Conservation (phyloP, 805 yeast species). For the Pichia scutulata region DNA sequence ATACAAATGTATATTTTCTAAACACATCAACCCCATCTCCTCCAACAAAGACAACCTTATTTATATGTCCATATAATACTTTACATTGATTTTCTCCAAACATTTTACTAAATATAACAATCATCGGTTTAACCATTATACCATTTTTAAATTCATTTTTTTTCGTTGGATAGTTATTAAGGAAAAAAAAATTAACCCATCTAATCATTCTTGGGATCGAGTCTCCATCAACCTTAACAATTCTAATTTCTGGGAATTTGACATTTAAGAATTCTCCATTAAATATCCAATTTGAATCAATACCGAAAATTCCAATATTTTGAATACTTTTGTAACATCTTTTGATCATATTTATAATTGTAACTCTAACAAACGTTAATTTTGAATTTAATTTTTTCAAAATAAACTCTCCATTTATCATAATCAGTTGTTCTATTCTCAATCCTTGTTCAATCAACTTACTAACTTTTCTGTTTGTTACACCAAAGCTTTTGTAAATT, state of each 20-base stretch:
- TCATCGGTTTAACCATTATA: background rate
- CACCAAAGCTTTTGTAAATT: background rate
- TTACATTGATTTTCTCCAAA: background rate
- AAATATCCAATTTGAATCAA: conserved; percentile 5
- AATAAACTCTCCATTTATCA: background rate
- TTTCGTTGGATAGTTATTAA: background rate
- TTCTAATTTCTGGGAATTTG: background rate
- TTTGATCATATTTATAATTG: background rate
- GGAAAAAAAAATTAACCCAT: background rate
- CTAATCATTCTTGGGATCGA: background rate
- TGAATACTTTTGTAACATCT: background rate
- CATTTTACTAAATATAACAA: conserved; percentile 5
- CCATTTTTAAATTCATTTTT: background rate
- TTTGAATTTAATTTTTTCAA: background rate
- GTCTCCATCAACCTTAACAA: conserved; percentile 2
- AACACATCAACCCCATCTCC: conserved; percentile 3
- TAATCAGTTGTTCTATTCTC: background rate
- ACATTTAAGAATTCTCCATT: background rate
- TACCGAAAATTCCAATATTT: conserved; percentile 7
- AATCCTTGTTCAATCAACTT: background rate
- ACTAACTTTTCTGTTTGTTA: background rate
- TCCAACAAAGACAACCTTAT: background rate
- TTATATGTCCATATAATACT: background rate
- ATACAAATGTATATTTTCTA: background rate
- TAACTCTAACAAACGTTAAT: background rate